Conservation (phyloP, 139 green algal genomes). For the Chlamydomonas applanata region DNA sequence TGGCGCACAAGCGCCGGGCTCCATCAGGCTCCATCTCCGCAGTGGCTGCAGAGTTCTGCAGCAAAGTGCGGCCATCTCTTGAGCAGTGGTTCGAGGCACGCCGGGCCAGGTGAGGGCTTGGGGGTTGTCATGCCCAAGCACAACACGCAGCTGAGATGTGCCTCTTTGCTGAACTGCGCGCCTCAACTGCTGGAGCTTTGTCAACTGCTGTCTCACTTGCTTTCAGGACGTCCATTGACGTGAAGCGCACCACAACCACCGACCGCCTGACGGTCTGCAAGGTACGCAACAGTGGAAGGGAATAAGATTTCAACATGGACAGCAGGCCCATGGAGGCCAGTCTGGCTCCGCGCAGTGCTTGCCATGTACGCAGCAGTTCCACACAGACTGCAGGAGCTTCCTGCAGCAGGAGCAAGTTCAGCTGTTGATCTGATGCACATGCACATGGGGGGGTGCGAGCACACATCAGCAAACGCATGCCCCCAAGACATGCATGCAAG, state of each 20-base stretch:
- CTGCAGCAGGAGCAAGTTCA: not conserved
- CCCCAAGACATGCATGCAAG: not conserved
- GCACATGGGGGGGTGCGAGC: too few species aligned
- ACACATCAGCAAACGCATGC: not conserved
- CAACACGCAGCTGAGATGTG: too few species aligned
- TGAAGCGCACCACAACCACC: conserved; percentile 31
- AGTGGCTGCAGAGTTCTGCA: conserved; percentile 20
- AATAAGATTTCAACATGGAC: not conserved
- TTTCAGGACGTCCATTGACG: conserved; percentile 44
- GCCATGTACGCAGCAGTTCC: not conserved
- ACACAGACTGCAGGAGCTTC: not conserved
- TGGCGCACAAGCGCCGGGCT: not conserved
- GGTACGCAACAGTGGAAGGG: conserved; percentile 3
- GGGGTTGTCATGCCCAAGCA: too few species aligned
- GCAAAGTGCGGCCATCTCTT: conserved; percentile 31
- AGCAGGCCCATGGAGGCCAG: not conserved
- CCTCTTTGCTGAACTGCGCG: too few species aligned
- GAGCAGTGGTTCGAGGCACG: conserved; percentile 49
- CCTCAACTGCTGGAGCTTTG: too few species aligned
- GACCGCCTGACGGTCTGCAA: conserved; percentile 44
- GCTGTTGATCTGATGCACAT: not conserved
- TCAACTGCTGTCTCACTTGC: too few species aligned
- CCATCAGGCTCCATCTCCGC: not conserved
- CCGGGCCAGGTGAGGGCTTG: conserved; percentile 19
- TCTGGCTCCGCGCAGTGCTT: not conserved